Conservation (phyloP, 352 stramenopile genomes). For the Phytopythium delawarense region DNA sequence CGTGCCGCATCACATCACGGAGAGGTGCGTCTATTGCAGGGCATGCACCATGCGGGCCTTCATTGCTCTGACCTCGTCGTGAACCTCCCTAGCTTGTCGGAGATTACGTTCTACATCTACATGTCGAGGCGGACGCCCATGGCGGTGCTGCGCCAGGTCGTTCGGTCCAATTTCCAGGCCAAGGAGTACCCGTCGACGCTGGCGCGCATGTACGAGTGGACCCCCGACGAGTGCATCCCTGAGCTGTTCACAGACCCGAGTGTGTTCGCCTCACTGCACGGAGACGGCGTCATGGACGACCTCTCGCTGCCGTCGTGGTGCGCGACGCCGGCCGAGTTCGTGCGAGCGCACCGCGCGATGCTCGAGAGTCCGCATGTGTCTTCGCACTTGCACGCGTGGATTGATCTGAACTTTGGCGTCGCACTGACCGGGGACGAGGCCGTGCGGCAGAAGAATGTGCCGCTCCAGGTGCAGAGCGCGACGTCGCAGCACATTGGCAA, state of each 20-base stretch:
- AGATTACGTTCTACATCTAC: constrained; percentile 97
- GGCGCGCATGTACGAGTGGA: constrained; percentile 91
- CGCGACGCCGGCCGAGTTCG: constrained; percentile 50
- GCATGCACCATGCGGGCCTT: background rate
- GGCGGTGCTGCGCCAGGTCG: constrained; percentile 74
- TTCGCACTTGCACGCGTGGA: constrained; percentile 88
- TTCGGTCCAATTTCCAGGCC: constrained; percentile 91
- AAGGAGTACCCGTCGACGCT: constrained; percentile 93
- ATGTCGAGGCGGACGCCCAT: constrained; percentile 89
- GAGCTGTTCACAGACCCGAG: constrained; percentile 91
- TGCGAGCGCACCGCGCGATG: constrained; percentile 87
- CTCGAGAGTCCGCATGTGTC: constrained; percentile 91
- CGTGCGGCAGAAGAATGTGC: constrained; percentile 90
- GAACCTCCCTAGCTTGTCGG: constrained; percentile 55
- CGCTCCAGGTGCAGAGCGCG: constrained; percentile 42
- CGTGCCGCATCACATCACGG: constrained; percentile 92
- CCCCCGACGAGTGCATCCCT: constrained; percentile 94
- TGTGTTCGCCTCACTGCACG: constrained; percentile 86
- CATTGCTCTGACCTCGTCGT: background rate
- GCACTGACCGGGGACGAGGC: constrained; percentile 73
- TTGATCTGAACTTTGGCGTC: constrained; percentile 95
- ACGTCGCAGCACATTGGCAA: constrained; percentile 25
- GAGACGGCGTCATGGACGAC: constrained; percentile 54
- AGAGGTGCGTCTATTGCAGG: constrained; percentile 44
- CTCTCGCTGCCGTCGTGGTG: constrained; percentile 80